phyloP scores from a whole-genome alignment of 2,329 filamentous ascomycete species.

The Xylaria sp. region DNA sequence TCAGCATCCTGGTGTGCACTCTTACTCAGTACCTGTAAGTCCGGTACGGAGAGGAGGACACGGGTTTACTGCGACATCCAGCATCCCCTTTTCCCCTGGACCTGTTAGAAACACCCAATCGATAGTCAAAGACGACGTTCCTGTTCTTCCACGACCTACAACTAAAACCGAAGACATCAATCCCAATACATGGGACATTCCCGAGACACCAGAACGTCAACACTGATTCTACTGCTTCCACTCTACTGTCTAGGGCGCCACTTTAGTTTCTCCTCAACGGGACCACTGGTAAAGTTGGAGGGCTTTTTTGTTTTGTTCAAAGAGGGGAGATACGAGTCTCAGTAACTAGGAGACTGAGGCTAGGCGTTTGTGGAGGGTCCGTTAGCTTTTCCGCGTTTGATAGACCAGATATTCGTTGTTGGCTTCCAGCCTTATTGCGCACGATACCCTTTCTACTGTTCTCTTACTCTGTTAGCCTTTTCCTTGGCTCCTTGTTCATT shows the following conservation, averaged over 20 bases:
- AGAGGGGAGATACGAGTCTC: background rate
- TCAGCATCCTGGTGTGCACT: conserved; percentile 17
- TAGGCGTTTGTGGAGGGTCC: conserved; percentile 20
- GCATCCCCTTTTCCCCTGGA: conserved; percentile 44
- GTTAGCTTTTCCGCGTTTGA: background rate
- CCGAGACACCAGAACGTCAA: conserved; percentile 34
- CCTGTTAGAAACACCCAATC: conserved; percentile 28
- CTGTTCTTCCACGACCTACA: conserved; percentile 27
- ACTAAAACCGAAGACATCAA: conserved; percentile 25
- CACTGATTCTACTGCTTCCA: conserved; percentile 16
- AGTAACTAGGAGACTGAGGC: background rate
- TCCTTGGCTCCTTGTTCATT: conserved; percentile 10
- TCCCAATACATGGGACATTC: conserved; percentile 34
- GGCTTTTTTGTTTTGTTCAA: conserved; percentile 1
- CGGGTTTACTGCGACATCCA: conserved; percentile 44
- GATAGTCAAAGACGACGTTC: conserved; percentile 31
- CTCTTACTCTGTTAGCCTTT: background rate
- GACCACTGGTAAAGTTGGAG: background rate
- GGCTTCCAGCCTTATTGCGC: conserved; percentile 17
- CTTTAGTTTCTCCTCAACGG: background rate
- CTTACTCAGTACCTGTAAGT: conserved; percentile 40
- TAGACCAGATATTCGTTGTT: conserved; percentile 12
- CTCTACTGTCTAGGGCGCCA: background rate
- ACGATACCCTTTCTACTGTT: conserved; percentile 34
- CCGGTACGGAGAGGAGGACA: conserved; percentile 42